Conservation (phyloP, 495 filamentous ascomycete genomes). For the Penicillium steckii region DNA sequence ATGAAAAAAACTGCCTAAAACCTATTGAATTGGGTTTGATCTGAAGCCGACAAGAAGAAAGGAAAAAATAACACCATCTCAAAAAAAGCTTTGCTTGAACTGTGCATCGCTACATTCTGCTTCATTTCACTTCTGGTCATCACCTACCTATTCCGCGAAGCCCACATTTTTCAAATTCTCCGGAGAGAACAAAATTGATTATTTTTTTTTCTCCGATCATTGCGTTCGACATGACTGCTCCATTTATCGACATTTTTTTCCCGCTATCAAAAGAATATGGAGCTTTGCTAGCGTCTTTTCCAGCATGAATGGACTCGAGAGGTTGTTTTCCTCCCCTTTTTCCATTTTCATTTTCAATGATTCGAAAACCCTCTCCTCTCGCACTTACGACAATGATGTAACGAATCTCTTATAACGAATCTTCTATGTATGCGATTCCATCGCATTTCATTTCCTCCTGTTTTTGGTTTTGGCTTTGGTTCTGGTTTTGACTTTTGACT, state of each 20-base stretch:
- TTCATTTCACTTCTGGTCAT: background rate
- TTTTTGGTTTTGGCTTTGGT: slow-evolving; percentile 7
- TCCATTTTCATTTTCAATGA: background rate
- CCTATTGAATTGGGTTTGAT: background rate
- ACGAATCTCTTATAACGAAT: slow-evolving; percentile 47
- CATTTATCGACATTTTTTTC: background rate
- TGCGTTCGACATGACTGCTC: background rate
- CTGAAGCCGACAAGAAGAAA: too few species aligned
- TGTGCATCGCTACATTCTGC: too few species aligned
- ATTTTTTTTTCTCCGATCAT: too few species aligned
- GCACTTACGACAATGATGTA: slow-evolving; percentile 47
- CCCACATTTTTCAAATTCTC: too few species aligned
- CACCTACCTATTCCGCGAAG: too few species aligned
- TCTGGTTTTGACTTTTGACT: slow-evolving; percentile 7
- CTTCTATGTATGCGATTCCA: slow-evolving; percentile 25
- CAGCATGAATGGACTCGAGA: background rate
- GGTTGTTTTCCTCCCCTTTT: background rate
- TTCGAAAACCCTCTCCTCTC: background rate
- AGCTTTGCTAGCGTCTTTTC: background rate
- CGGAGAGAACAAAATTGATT: too few species aligned
- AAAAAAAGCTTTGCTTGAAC: background rate
- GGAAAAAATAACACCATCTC: background rate
- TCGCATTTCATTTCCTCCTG: too few species aligned
- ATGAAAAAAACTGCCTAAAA: too few species aligned
- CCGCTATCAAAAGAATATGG: background rate